Evolutionary conservation across 2,329 filamentous ascomycete species (phyloP).

Genomic region (Leptodontidium sp.): DNA sequence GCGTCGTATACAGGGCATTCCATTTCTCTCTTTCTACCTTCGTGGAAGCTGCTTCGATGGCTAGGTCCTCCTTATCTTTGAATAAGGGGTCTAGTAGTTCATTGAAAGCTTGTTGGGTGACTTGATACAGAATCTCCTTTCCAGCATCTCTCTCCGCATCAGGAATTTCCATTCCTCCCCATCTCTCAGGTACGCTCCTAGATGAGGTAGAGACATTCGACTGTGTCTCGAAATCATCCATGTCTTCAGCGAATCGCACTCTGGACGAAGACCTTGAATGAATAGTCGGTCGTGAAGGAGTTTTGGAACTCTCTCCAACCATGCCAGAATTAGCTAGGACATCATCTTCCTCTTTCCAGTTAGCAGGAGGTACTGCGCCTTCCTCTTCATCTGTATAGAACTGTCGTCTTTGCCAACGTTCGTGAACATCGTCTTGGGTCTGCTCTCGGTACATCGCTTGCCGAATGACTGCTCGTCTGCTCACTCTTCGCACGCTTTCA

Average conservation of each 20-base stretch:
- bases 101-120: conserved; percentile 92
- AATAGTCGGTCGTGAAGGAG: conserved; percentile 54
- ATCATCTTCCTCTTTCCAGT: conserved; percentile 69
- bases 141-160: conserved; percentile 81
- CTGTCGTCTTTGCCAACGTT: conserved; percentile 78
- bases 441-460: conserved; percentile 40
- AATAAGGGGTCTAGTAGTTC: conserved; percentile 90
- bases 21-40: conserved; percentile 66
- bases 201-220: conserved; percentile 80
- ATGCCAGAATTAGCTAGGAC: conserved; percentile 47
- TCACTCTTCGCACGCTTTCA: conserved; percentile 34
- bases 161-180: conserved; percentile 81
- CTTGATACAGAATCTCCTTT: conserved; percentile 81
- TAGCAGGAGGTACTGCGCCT: conserved; percentile 69
- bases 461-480: conserved; percentile 40
- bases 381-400: conserved; percentile 91
- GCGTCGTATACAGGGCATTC: conserved; percentile 56
- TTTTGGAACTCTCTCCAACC: conserved; percentile 52
- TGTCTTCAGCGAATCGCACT: conserved; percentile 78
- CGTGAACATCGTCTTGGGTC: conserved; percentile 56
- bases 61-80: conserved; percentile 78
- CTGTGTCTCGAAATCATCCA: conserved; percentile 72
- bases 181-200: conserved; percentile 74
- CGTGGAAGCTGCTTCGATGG: conserved; percentile 72
- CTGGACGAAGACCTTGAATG: conserved; percentile 79